Evolutionary conservation across 2,329 filamentous ascomycete species (phyloP), one percentile per base, ranked within the genome.

Genomic region (Cytospora mali): DNA sequence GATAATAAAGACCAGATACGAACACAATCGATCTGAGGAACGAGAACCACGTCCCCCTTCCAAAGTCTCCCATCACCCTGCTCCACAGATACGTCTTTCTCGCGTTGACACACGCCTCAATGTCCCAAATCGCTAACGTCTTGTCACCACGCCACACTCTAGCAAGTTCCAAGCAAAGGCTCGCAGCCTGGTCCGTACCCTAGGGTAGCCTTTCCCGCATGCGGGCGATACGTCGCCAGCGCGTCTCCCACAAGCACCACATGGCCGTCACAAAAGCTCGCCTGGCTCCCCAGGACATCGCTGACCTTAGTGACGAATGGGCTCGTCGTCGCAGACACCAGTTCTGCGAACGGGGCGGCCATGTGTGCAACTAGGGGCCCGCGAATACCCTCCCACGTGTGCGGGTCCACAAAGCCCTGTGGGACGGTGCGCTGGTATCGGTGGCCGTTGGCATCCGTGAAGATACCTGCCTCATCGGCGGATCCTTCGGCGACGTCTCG

Each of bases 231-330:
- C 1, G 77, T 75, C 0, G 78, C 75, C 23, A 81, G 67, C 0
- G 80, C 76, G 67, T 83, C 80, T 0, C 80, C 80, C 2, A 81
- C 75, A 11, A 82, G 66, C 18, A 81, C 59, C 2, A 81, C 71
- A 27, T 74, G 76, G 1, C 78, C 79, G 35, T 73, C 70, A 27
- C 74, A 69, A 59, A 78, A 80, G 35, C 69, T 71, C 23, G 77
- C 75, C 16, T 70, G 62, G 0, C 71, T 69, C 29, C 73, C 71
- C 7, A 79, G 70, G 2, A 76, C 74, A 60, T 81, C 80, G 13
- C 74, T 78, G 29, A 82, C 73, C 35, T 75, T 76, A 49, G 80
- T 79, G 0, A 81, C 74, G 58, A 81, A 81, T 0, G 79, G 78
- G 33, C 74, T 72, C 35, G 72, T 68, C 0, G 77, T 79, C 48